Evolutionary conservation across 306 rosid species (phyloP).

Genomic region (Fragaria ananassa): DNA sequence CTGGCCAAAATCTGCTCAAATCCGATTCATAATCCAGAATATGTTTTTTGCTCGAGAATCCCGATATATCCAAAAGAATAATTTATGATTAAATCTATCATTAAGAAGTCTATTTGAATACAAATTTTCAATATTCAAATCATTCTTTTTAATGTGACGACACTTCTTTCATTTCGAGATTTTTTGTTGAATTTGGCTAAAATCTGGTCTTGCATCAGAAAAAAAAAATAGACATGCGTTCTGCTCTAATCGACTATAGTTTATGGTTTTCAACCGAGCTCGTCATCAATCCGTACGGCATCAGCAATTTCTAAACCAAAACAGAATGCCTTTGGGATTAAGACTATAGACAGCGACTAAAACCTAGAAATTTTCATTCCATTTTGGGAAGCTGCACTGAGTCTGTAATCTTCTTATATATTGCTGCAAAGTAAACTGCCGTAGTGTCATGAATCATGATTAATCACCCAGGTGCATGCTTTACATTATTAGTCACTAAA

Average conservation of each 20-base stretch:
- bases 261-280: background rate
- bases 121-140: too few species aligned
- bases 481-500: background rate
- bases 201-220: too few species aligned
- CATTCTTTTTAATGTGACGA: too few species aligned
- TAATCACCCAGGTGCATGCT: background rate
- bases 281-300: conserved; percentile 10
- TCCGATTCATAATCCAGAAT: too few species aligned
- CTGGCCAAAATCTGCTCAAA: too few species aligned
- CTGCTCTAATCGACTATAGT: too few species aligned
- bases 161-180: too few species aligned
- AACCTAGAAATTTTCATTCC: background rate
- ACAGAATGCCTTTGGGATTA: conserved; percentile 8
- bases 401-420: background rate
- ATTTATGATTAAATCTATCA: too few species aligned
- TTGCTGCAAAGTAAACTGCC: background rate
- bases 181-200: too few species aligned
- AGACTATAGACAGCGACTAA: background rate
- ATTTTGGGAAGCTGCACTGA: background rate
- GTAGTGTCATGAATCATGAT: background rate
- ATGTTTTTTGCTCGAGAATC: too few species aligned
- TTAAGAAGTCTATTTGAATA: too few species aligned
- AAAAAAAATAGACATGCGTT: background rate
- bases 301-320: background rate
- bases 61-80: too few species aligned